Percentiles rank a stretch among this genome's conserved stretches.
Conservation (phyloP, 176 grass and related monocot genomes). For the Oryza glumipatula region DNA sequence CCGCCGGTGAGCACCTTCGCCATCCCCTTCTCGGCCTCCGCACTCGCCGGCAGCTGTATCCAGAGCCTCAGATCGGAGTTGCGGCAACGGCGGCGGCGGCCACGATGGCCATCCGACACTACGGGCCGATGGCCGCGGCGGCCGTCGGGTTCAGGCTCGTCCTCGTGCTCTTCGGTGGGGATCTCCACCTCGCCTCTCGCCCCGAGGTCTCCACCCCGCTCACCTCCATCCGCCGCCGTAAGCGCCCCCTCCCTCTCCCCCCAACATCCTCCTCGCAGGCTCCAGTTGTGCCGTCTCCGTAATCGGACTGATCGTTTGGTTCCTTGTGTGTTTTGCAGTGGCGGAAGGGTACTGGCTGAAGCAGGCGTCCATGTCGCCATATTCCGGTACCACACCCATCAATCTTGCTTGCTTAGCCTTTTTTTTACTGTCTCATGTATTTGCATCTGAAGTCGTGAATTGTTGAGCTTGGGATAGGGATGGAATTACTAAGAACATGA, state of each 20-base stretch:
- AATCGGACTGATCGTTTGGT: background rate
- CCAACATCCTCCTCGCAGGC: background rate
- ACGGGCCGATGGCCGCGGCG: slow-evolving; percentile 60
- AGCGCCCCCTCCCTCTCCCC: slow-evolving; percentile 27
- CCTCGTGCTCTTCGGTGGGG: slow-evolving; percentile 64
- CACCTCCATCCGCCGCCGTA: slow-evolving; percentile 79
- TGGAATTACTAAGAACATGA: background rate
- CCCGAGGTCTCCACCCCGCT: slow-evolving; percentile 84
- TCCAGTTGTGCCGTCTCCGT: slow-evolving; percentile 3
- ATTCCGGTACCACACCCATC: slow-evolving; percentile 55
- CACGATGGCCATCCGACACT: slow-evolving; percentile 63
- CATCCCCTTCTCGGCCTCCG: too few species aligned
- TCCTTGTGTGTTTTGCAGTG: slow-evolving; percentile 53
- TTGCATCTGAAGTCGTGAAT: background rate
- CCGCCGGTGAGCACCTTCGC: too few species aligned
- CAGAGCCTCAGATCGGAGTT: slow-evolving; percentile 32
- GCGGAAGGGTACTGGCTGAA: slow-evolving; percentile 97
- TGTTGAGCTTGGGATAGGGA: background rate
- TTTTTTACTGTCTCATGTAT: background rate
- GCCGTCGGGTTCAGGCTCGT: slow-evolving; percentile 78
- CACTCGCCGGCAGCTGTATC: too few species aligned
- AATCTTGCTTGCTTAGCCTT: slow-evolving; percentile 1
- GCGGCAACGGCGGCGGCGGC: background rate
- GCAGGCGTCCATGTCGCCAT: slow-evolving; percentile 82
- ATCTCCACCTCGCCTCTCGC: slow-evolving; percentile 81